Conservation (phyloP, 495 filamentous ascomycete genomes). For the Talaromyces nanjingensis region DNA sequence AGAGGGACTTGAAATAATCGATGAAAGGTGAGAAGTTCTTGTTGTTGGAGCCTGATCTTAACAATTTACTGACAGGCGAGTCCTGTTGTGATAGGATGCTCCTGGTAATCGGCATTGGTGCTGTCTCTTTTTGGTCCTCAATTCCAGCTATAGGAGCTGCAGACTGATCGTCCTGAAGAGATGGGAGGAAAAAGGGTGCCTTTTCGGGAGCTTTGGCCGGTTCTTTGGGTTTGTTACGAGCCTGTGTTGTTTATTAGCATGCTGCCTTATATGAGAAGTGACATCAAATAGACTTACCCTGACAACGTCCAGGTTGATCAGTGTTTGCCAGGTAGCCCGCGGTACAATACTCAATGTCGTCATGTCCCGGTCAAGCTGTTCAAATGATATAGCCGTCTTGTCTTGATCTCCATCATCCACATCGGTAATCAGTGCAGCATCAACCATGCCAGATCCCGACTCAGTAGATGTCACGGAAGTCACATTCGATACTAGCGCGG, state of each 20-base stretch:
- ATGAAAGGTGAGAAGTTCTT: conserved; percentile 53
- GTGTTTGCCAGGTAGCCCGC: conserved; percentile 83
- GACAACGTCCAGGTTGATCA: conserved; percentile 85
- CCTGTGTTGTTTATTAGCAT: conserved; percentile 18
- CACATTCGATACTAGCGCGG: conserved; percentile 54
- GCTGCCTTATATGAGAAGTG: conserved; percentile 10
- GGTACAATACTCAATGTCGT: conserved; percentile 85
- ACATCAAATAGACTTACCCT: conserved; percentile 36
- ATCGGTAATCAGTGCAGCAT: conserved; percentile 58
- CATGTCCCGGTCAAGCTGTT: conserved; percentile 73
- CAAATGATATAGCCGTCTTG: conserved; percentile 45
- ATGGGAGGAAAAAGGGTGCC: conserved; percentile 92
- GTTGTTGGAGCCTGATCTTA: conserved; percentile 33
- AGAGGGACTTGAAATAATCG: conserved; percentile 66
- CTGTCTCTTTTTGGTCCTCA: conserved; percentile 8
- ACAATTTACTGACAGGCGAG: conserved; percentile 50
- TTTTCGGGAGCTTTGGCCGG: conserved; percentile 87
- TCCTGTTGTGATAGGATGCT: conserved; percentile 2
- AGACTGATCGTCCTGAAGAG: conserved; percentile 39
- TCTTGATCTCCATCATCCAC: conserved; percentile 41
- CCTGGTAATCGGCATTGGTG: not conserved
- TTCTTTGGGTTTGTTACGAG: conserved; percentile 91
- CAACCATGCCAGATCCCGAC: conserved; percentile 60
- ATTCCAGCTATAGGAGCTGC: conserved; percentile 16
- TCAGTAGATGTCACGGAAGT: conserved; percentile 75